phyloP scores from a whole-genome alignment of 2,329 filamentous ascomycete genomes.

The Immersiporthe knoxdaviesiana region DNA sequence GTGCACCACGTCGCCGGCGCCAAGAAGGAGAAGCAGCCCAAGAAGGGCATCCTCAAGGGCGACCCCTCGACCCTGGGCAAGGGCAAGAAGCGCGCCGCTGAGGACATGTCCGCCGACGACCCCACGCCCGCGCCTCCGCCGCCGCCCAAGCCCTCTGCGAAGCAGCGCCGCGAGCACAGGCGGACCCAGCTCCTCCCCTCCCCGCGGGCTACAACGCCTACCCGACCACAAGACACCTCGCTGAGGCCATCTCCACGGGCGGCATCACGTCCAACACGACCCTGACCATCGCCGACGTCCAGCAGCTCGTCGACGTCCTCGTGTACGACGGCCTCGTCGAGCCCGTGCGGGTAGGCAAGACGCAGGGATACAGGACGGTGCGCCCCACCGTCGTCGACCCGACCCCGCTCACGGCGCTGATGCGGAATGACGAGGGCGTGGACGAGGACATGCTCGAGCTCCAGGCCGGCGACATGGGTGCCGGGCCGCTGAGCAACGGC shows the following conservation, averaged over 20 bases:
- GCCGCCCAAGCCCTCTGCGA: slow-evolving; percentile 31
- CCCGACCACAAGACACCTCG: slow-evolving; percentile 79
- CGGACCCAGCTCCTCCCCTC: slow-evolving; percentile 52
- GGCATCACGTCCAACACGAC: slow-evolving; percentile 74
- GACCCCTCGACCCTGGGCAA: slow-evolving; percentile 38
- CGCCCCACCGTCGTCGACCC: slow-evolving; percentile 50
- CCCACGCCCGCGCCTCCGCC: slow-evolving; percentile 34
- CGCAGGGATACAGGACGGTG: slow-evolving; percentile 57
- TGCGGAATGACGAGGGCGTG: slow-evolving; percentile 34
- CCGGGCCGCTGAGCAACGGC: slow-evolving; percentile 63
- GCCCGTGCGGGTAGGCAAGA: slow-evolving; percentile 54
- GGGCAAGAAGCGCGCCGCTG: slow-evolving; percentile 57
- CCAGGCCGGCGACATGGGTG: slow-evolving; percentile 36
- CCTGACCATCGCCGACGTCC: slow-evolving; percentile 73
- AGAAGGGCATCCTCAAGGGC: slow-evolving; percentile 60
- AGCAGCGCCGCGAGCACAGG: slow-evolving; percentile 24
- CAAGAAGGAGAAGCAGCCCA: slow-evolving; percentile 50
- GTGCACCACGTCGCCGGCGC: slow-evolving; percentile 36
- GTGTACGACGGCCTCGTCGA: slow-evolving; percentile 87
- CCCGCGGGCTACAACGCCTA: slow-evolving; percentile 75
- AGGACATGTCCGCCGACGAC: slow-evolving; percentile 47
- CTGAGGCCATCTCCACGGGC: slow-evolving; percentile 69
- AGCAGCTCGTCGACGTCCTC: slow-evolving; percentile 85
- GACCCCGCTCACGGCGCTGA: slow-evolving; percentile 35
- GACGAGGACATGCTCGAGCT: slow-evolving; percentile 30